Percentiles rank a stretch among this genome's conserved stretches.
phyloP scores from a whole-genome alignment of 2,329 filamentous ascomycete genomes.

The Ambrosiella xylebori region DNA sequence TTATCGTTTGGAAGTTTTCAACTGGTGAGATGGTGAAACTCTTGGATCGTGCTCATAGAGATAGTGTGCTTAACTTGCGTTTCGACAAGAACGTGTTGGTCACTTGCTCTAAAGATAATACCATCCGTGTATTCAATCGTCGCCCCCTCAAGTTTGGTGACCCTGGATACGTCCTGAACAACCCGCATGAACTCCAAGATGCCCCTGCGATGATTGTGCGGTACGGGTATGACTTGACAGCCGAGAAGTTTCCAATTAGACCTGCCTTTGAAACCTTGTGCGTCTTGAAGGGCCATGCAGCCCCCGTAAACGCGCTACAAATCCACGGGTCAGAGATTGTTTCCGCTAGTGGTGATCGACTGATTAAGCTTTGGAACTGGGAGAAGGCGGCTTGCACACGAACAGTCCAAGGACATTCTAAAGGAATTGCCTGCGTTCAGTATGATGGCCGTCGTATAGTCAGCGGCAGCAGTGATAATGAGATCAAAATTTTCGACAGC shows the following conservation, averaged over 20 bases:
- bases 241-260: conserved; percentile 31
- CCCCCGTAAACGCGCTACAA: conserved; percentile 92
- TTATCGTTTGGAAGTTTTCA: conserved; percentile 87
- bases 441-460: conserved; percentile 89
- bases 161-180: conserved; percentile 30
- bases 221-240: conserved; percentile 35
- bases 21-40: conserved; percentile 69
- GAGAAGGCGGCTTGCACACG: conserved; percentile 57
- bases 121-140: conserved; percentile 92
- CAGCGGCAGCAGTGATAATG: conserved; percentile 89
- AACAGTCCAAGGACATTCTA: conserved; percentile 72
- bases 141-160: conserved; percentile 45
- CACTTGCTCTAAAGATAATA: conserved; percentile 93
- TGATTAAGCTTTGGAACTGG: conserved; percentile 91
- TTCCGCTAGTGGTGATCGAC: conserved; percentile 83
- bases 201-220: conserved; percentile 34
- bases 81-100: conserved; percentile 86
- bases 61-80: conserved; percentile 83
- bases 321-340: conserved; percentile 74
- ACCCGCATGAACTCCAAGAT: conserved; percentile 26
- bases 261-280: conserved; percentile 63
- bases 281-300: conserved; percentile 64
- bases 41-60: conserved; percentile 59
- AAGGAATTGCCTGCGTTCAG: conserved; percentile 94
- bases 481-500: conserved; percentile 87